phyloP scores from a whole-genome alignment of 345 rosid genomes.

The Limnanthes douglasii region DNA sequence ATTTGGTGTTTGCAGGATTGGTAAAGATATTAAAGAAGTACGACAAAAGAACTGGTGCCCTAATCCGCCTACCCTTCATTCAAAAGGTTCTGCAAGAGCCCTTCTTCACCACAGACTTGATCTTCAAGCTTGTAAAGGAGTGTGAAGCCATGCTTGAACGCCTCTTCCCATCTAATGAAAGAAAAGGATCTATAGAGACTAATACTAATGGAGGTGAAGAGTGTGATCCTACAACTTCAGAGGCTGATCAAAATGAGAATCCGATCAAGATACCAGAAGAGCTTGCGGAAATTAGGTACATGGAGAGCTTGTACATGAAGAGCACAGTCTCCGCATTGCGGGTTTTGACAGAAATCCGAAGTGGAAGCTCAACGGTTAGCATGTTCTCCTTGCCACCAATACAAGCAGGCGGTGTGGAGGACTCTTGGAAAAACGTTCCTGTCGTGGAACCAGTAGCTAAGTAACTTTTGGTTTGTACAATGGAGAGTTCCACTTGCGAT shows the following conservation, averaged over 20 bases:
- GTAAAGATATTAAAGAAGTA: conserved; percentile 90
- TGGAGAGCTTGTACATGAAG: conserved; percentile 74
- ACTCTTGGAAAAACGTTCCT: conserved; percentile 63
- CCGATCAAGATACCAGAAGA: conserved; percentile 27
- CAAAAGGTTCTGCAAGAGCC: conserved; percentile 90
- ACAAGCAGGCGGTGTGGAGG: conserved; percentile 48
- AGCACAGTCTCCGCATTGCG: conserved; percentile 69
- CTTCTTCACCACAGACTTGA: conserved; percentile 79
- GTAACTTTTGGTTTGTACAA: too few relatives aligned
- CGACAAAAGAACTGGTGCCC: conserved; percentile 88
- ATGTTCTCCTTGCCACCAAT: conserved; percentile 78
- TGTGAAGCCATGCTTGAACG: conserved; percentile 71
- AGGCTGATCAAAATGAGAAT: conserved; percentile 12
- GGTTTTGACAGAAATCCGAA: conserved; percentile 64
- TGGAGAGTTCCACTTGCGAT: too few relatives aligned
- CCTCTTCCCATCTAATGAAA: conserved; percentile 31
- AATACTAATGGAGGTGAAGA: conserved; percentile 9
- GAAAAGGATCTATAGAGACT: conserved; percentile 9
- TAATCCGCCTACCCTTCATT: conserved; percentile 80
- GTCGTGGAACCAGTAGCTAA: conserved; percentile 74
- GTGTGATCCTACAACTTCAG: conserved; percentile 16
- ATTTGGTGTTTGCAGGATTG: conserved; percentile 62
- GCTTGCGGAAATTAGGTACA: conserved; percentile 42
- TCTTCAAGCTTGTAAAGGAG: conserved; percentile 68
- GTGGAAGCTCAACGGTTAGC: conserved; percentile 76